These are phyloP conservation scores for Handroanthus guayacan DNA, from an alignment of 257 asterid genomes.

Conservation along the genomic window DNA sequence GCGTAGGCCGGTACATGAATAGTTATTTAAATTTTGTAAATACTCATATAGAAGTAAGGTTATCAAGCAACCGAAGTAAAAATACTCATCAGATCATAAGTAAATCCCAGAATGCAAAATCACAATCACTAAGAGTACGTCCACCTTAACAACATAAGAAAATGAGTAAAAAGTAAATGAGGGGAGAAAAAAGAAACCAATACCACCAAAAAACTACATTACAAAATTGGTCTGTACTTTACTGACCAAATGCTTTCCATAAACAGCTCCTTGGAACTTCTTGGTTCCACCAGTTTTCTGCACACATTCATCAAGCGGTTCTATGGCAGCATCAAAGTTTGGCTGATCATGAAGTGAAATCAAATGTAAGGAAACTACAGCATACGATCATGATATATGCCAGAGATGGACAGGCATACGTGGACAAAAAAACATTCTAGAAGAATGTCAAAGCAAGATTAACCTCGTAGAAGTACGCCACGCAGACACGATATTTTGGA, in stretches of 20 bases:
- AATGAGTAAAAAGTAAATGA: background rate
- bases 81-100: background rate
- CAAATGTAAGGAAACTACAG: background rate
- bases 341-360: conserved; percentile 52
- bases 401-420: background rate
- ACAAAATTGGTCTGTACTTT: conserved; percentile 80
- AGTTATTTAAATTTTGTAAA: too few relatives aligned
- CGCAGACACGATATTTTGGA: conserved; percentile 71
- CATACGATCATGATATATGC: background rate
- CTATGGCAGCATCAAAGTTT: conserved; percentile 76
- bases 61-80: background rate
- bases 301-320: conserved; percentile 70
- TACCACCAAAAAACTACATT: background rate
- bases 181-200: background rate
- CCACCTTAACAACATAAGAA: too few relatives aligned
- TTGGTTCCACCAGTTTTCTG: conserved; percentile 64
- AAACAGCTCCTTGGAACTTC: conserved; percentile 76
- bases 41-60: background rate
- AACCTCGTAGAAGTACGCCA: conserved; percentile 93
- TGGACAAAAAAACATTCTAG: background rate
- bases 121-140: background rate
- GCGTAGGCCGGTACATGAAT: too few relatives aligned
- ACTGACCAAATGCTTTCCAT: conserved; percentile 85
- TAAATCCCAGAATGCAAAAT: background rate
- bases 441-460: background rate